These are phyloP conservation scores for Mentha longifolia DNA, from an alignment of 257 asterid species.

Conservation along the genomic window DNA sequence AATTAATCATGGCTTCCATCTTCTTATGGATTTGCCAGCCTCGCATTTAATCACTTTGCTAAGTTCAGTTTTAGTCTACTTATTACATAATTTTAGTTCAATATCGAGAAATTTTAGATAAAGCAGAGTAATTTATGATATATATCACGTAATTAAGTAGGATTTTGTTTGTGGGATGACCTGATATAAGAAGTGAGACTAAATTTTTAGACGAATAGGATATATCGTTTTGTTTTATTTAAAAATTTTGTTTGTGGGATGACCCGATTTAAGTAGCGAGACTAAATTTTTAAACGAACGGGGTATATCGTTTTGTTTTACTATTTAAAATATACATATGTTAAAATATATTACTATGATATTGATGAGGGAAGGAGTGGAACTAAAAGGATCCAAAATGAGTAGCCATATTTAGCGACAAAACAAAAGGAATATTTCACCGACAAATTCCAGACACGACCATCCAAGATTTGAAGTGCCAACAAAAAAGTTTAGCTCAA, in stretches of 20 bases:
- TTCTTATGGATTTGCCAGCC: constrained; percentile 24
- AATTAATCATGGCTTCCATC: constrained; percentile 34
- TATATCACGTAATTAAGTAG: too few relatives aligned
- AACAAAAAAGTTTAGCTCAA: constrained; percentile 9
- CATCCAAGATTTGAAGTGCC: not conserved
- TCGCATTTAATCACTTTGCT: constrained; percentile 16
- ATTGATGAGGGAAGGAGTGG: not conserved
- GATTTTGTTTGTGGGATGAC: not conserved
- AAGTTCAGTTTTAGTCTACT: too few relatives aligned
- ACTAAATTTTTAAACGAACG: too few relatives aligned
- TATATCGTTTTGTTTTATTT: too few relatives aligned
- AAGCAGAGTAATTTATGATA: too few relatives aligned
- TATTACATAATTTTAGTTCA: not conserved
- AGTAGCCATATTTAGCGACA: constrained; percentile 4
- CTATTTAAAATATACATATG: too few relatives aligned
- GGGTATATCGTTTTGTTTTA: too few relatives aligned
- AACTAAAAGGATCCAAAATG: not conserved
- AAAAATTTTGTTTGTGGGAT: too few relatives aligned
- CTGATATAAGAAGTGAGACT: too few relatives aligned
- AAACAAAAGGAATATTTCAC: not conserved
- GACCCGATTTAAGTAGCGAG: not conserved
- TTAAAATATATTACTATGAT: not conserved
- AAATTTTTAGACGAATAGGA: too few relatives aligned
- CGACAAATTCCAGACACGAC: not conserved
- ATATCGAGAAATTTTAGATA: too few relatives aligned